Evolutionary conservation across 108 stramenopile genomes (phyloP), one percentile per base, ranked within the genome.

Genomic region (Cylindrotheca closterium): DNA sequence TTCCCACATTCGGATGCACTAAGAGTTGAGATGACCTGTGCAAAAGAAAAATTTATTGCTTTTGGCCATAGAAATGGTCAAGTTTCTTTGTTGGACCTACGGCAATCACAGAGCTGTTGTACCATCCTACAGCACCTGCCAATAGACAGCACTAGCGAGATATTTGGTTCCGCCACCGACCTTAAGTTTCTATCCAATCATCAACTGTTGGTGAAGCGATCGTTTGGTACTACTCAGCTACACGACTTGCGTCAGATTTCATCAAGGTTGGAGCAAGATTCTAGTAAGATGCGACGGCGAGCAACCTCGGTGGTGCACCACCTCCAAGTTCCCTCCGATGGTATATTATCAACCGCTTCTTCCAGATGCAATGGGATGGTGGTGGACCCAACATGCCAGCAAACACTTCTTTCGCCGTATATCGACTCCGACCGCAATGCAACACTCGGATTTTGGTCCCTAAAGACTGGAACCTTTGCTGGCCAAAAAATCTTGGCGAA

Each of bases 61-160:
- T 74, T 74, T 74, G 73, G 73, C 24, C 73, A 74, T 37, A 64
- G 73, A 15, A 74, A 74, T 47, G 73, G 73, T 3, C 65, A 60
- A 49, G 65, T 74, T 7, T 74, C 73, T 1, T n/a, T 74, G 28
- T 59, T 74, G 58, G 73, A 74, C 31, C 47, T 67, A 51, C 49
- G 73, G 25, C 63, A 60, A 30, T 60, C 64, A 2, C 22, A 30
- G 3, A 55, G 59, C 3, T 50, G 63, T 54, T 45, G 47, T 46
- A 34, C 65, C 49, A 74, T 67, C 27, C 31, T 67, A 37, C 73
- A 60, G 3, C 42, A 10, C 19, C 21, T 51, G 8, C 22, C 51
- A 21, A 12, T 45, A 12, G 42, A 15, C 21, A 19, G 2, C 45
- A 27, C 27, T 17, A 62, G 23, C 19, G 26, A 56, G n/a, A 7